Base-by-base conservation (phyloP, 805 yeast species). In the Teunomyces cretensis region DNA sequence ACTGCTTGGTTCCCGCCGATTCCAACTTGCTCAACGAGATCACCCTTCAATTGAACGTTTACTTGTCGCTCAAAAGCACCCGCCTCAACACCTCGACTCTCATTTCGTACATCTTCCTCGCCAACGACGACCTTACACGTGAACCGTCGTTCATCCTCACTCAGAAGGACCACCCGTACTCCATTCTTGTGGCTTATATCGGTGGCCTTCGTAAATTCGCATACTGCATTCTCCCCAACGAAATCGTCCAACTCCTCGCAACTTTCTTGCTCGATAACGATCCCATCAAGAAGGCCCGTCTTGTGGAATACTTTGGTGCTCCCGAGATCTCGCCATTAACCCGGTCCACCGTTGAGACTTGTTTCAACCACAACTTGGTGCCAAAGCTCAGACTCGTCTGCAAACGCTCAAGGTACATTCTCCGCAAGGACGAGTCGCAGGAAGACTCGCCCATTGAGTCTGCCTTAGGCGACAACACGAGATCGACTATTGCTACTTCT, bases 121-220 rank as follows among this genome's bases (percentile, higher is more conserved):
- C 58, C 22, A 48, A 52, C 16, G 49, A 43, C 9, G 28, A 39
- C 27, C 15, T 30, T 6, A 14, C 17, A 11, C 14, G 22, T 11
- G 59, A 59, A 38, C 73, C 74, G 1, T 61, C 74, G 2, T 58
- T 53, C 40, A 56, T 70, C 6, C 32, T 71, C 4, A 54, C 70
- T 6, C 64, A 64, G 33, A 54, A 54, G 14, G 55, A 53, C 39
- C 56, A 57, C 32, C 41, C 57, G 1, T 41, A 47, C 15, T 70
- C 76, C 1, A 48, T 66, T 4, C 51, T 72, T 2, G 58, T 72
- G 9, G 64, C 68, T 9, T 58, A 60, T 41, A 63, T 70, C 8
- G 76, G 76, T 2, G 77, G 76, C 2, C 57, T 72, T 15, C 58
- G 77, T 28, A 69, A 66, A 44, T 66, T 61, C 48, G 52, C 72